These are phyloP conservation scores for Dictyostelium purpureum DNA, from an alignment of 78 protist genomes.

Conservation along the genomic window DNA sequence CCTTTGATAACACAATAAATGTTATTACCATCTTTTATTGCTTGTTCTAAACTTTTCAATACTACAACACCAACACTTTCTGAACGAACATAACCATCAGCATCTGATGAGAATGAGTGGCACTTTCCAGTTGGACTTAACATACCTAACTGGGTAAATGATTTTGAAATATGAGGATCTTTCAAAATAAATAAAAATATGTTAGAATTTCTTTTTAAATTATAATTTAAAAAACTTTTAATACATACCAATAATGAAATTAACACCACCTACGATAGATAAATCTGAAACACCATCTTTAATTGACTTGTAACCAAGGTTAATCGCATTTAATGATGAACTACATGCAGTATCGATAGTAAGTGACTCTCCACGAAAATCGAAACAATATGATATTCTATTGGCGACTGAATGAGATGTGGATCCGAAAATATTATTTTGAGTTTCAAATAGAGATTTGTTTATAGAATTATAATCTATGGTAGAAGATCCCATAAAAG, in stretches of 20 bases:
- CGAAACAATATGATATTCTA: slow-evolving; percentile 79
- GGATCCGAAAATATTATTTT: too few relatives aligned
- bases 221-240: background rate
- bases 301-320: slow-evolving; percentile 59
- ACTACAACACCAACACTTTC: slow-evolving; percentile 78
- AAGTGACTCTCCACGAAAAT: slow-evolving; percentile 85
- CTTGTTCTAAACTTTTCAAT: background rate
- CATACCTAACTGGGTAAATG: too few relatives aligned
- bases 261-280: slow-evolving; percentile 86
- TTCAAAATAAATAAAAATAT: too few relatives aligned
- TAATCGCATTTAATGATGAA: slow-evolving; percentile 79
- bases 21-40: background rate
- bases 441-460: too few relatives aligned
- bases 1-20: slow-evolving; percentile 24
- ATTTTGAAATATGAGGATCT: too few relatives aligned
- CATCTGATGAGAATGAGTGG: slow-evolving; percentile 77
- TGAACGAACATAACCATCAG: slow-evolving; percentile 91
- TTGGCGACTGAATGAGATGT: too few relatives aligned
- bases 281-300: slow-evolving; percentile 29
- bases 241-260: slow-evolving; percentile 61
- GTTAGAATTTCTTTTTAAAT: too few relatives aligned
- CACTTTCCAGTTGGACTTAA: slow-evolving; percentile 70
- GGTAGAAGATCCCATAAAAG: too few relatives aligned
- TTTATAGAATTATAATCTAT: too few relatives aligned
- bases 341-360: slow-evolving; percentile 92